Base-by-base conservation (phyloP, 23 red algal genomes). In the Gracilaria domingensis region DNA sequence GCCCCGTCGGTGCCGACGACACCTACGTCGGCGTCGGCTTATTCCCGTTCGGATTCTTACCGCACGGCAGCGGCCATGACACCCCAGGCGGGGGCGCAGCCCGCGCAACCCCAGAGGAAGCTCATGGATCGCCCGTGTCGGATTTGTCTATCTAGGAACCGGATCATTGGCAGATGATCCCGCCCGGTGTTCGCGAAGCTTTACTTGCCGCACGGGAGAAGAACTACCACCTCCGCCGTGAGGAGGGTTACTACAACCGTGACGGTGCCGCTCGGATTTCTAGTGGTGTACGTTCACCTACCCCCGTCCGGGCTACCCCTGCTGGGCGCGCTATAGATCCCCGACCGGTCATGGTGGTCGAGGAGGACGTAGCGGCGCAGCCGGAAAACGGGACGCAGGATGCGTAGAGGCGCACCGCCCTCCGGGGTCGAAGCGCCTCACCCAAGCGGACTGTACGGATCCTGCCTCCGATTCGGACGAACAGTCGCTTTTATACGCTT, bases 381-480 rank as follows among this genome's bases (percentile, higher is more conserved):
- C 42, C 4, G 42, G 58, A 4, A 64, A 64, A 64, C 58, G 6
- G 17, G 7, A 3, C 17, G 4, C 6, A 64, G 58, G 4, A 14
- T 26, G 58, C 58, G 58, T 64, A 64, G 58, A 64, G 58, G 14
- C 58, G 26, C 21, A n/a, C 3, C 58, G 6, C 58, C 58, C 58
- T 64, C 58, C 58, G 14, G 17, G 58, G 58, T 64, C 58, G 58
- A 14, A 64, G 26, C 14, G 14, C 58, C 58, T 64, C 14, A 64
- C 58, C 58, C 58, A 29, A 64, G 26, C 58, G 58, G 26, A 64
- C 58, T n/a, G 58, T 64, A 26, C 26, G 26, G 58, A 64, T 64
- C 4, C 58, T 16, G 7, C 58, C 23, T 29, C 58, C 58, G 26
- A 64, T 5, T 14, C 4, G 58, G 58, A 4, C 4, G 58, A 64